phyloP scores from a whole-genome alignment of 495 filamentous ascomycete genomes.

The Aspergillus ellipticus region DNA sequence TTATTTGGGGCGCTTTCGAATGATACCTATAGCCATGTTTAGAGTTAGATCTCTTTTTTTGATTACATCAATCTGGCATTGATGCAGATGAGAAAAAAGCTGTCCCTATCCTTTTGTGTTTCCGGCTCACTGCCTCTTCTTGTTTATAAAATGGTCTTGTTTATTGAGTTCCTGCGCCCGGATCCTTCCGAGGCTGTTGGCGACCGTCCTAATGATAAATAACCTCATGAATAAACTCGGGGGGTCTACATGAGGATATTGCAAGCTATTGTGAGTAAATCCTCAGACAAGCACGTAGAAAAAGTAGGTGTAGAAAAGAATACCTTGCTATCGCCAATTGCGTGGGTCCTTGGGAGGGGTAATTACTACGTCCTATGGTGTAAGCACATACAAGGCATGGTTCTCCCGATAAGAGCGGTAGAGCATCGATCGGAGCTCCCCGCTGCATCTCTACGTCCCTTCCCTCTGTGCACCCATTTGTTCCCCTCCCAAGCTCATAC shows the following conservation, averaged over 20 bases:
- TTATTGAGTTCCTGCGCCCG: too few relatives aligned
- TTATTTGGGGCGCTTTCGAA: neutral
- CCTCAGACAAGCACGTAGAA: neutral
- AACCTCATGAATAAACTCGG: neutral
- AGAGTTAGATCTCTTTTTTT: conserved; percentile 14
- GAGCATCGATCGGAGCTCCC: too few relatives aligned
- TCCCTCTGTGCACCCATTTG: neutral
- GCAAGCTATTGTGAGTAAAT: neutral
- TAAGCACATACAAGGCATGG: neutral
- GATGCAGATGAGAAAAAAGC: neutral
- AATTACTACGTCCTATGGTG: too few relatives aligned
- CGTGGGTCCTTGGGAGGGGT: neutral
- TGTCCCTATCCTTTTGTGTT: neutral
- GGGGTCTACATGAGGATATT: neutral
- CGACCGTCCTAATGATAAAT: neutral
- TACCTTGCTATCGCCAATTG: neutral
- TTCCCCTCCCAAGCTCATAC: neutral
- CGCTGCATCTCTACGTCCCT: too few relatives aligned
- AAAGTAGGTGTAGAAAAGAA: neutral
- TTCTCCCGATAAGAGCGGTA: neutral
- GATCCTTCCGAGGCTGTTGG: neutral
- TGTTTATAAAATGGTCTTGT: neutral
- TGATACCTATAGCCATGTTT: conserved; percentile 20
- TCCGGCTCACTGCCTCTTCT: neutral
- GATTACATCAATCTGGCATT: neutral